A percentile compares a stretch with the other conserved stretches of the same genome.
Evolutionary conservation across 768 basidiomycete species (phyloP).

Genomic region (Boletus rubescentipes): DNA sequence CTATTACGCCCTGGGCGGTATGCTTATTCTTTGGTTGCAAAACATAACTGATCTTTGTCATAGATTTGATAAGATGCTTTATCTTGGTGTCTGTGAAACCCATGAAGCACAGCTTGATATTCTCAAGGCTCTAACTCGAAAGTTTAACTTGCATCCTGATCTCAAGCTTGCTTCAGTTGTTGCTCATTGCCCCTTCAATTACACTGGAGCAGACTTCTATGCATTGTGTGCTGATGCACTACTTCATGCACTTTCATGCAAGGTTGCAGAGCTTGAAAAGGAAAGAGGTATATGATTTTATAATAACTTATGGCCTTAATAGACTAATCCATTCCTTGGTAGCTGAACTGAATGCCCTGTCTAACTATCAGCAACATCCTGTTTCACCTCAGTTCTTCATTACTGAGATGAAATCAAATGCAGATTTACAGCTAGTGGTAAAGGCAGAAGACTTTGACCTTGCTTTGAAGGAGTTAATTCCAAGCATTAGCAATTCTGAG

Average conservation of each 20-base stretch:
- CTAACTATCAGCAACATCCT: constrained; percentile 48
- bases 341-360: constrained; percentile 45
- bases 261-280: constrained; percentile 74
- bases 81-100: constrained; percentile 87
- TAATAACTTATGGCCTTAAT: background rate
- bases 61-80: constrained; percentile 96
- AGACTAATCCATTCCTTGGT: background rate
- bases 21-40: constrained; percentile 14
- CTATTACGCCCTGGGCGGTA: constrained; percentile 85
- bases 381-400: constrained; percentile 91
- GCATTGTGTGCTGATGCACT: constrained; percentile 96
- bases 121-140: constrained; percentile 85
- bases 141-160: constrained; percentile 76
- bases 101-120: constrained; percentile 86
- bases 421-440: constrained; percentile 77
- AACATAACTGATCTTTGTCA: background rate
- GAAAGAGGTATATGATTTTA: constrained; percentile 54
- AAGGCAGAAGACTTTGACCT: constrained; percentile 69
- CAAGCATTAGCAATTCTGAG: constrained; percentile 82
- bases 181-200: constrained; percentile 82
- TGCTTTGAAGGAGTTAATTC: constrained; percentile 69
- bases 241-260: constrained; percentile 90
- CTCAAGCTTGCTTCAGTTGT: constrained; percentile 66
- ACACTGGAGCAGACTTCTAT: constrained; percentile 98
- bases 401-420: constrained; percentile 68